Evolutionary conservation across 768 basidiomycete species (phyloP), one percentile per base, ranked within the genome.

Genomic region (Suillus variegatus): DNA sequence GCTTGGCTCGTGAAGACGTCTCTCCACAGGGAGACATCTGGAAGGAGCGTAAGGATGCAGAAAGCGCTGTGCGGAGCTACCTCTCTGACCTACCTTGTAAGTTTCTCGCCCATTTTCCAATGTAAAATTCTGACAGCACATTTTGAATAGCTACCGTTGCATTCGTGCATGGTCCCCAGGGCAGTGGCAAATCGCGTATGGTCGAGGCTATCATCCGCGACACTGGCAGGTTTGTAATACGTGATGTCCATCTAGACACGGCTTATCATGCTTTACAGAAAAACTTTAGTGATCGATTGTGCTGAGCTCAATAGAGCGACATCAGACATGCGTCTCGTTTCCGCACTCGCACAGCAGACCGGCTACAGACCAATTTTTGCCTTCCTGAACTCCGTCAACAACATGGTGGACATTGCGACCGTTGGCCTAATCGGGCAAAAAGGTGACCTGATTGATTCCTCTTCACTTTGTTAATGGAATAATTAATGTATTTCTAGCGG

Each of bases 401-500:
- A 86, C 67, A 78, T 99, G 64, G 86, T 98, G 66, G 97, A 99
- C 74, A 83, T 99, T n/a, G 95, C 94, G 1, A 90, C 89, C 65
- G 86, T 95, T 51, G 96, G 96, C 2, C 72, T 99, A n/a, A 97
- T 97, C 69, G 97, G 97, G 3, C 94, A 97, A 73, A 98, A 98
- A 80, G 86, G 93, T 91, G 62, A 49, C 58, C 64, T 32, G 8
- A 61, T 6, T 10, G 32, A 18, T 13, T 54, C 18, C 41, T 58
- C 6, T 2, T 1, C 41, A 28, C 41, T 46, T 56, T 22, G 65
- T 60, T 62, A 14, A 41, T 28, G 43, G 10, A 43, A 43, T 60
- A 60, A 32, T 32, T 7, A 4, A 28, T 12, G 16, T 52, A 16
- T 63, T 35, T 44, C 9, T 66, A 95, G 96, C 93, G 28, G 95